Evolutionary conservation across 2,329 filamentous ascomycete species (phyloP).

Genomic region (Tricladium varicosporioides): DNA sequence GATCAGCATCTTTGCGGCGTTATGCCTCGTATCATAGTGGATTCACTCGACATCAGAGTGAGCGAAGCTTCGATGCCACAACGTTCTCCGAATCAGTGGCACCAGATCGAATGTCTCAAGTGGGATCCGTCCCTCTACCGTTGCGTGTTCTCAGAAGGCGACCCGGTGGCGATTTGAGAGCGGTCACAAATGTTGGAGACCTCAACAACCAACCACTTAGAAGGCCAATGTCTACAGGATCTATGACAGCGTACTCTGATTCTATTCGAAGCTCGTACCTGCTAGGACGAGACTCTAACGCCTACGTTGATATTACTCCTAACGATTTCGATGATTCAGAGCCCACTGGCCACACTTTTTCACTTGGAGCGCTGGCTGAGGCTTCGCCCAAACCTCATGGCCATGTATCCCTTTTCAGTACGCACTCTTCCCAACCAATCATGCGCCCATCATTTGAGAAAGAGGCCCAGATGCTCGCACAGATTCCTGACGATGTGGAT

Average conservation of each 20-base stretch:
- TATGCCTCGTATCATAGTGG: slow-evolving; percentile 61
- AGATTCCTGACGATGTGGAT: slow-evolving; percentile 77
- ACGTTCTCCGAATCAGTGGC: slow-evolving; percentile 56
- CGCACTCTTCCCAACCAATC: slow-evolving; percentile 58
- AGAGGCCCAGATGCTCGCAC: slow-evolving; percentile 81
- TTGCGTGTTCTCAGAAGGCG: slow-evolving; percentile 65
- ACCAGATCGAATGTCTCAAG: slow-evolving; percentile 44
- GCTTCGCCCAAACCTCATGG: slow-evolving; percentile 42
- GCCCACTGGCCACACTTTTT: slow-evolving; percentile 48
- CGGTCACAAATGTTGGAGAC: slow-evolving; percentile 63
- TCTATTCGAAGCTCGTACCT: slow-evolving; percentile 59
- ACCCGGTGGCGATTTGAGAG: slow-evolving; percentile 73
- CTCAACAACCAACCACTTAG: slow-evolving; percentile 49
- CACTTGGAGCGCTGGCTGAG: slow-evolving; percentile 57
- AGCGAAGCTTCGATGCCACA: slow-evolving; percentile 61
- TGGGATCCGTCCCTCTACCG: slow-evolving; percentile 48
- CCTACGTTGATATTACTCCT: slow-evolving; percentile 45
- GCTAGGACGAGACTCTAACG: slow-evolving; percentile 37
- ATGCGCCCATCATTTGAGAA: slow-evolving; percentile 80
- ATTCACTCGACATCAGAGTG: slow-evolving; percentile 47
- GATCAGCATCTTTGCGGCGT: slow-evolving; percentile 52
- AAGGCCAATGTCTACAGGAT: slow-evolving; percentile 57
- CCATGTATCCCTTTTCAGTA: slow-evolving; percentile 55
- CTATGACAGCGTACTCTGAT: slow-evolving; percentile 58
- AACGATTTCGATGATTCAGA: slow-evolving; percentile 39